Percentiles rank a stretch among this genome's conserved stretches.
These are phyloP conservation scores for Onygena corvina DNA, from an alignment of 2,329 filamentous ascomycete species.

Conservation along the genomic window DNA sequence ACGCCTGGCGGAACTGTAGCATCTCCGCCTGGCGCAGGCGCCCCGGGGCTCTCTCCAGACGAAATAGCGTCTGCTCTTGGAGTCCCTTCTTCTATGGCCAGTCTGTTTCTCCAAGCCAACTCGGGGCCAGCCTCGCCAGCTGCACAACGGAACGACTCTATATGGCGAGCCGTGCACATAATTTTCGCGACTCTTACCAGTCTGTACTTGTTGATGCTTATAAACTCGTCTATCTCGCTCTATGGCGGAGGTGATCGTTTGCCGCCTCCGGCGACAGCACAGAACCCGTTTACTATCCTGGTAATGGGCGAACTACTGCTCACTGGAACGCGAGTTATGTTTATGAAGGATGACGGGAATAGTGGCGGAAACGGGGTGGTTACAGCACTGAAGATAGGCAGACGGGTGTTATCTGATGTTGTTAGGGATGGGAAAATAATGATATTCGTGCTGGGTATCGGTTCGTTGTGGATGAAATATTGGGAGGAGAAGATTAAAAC, in stretches of 20 bases:
- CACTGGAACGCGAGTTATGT: constrained; percentile 25
- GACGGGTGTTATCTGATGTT: constrained; percentile 21
- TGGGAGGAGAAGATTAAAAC: constrained; percentile 3
- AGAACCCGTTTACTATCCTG: constrained; percentile 37
- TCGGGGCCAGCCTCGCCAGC: constrained; percentile 28
- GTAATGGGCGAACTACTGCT: constrained; percentile 37
- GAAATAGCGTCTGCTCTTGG: constrained; percentile 35
- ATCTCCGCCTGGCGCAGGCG: constrained; percentile 10
- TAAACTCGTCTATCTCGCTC: constrained; percentile 25
- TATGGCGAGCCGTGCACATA: constrained; percentile 49
- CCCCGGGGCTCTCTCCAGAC: constrained; percentile 18
- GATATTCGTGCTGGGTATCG: constrained; percentile 35
- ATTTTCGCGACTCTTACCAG: constrained; percentile 47
- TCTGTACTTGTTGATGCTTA: constrained; percentile 38
- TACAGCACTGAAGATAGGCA: constrained; percentile 21
- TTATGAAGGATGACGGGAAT: constrained; percentile 5
- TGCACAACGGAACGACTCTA: constrained; percentile 25
- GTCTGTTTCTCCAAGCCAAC: constrained; percentile 27
- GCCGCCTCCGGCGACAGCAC: constrained; percentile 34
- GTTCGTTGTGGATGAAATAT: constrained; percentile 27
- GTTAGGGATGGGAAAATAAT: constrained; percentile 35
- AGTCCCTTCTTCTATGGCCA: constrained; percentile 30
- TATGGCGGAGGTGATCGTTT: constrained; percentile 20
- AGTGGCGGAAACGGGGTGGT: constrained; percentile 18
- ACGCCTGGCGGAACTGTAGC: constrained; percentile 15